Evolutionary conservation across 2,329 filamentous ascomycete species (phyloP).

Genomic region (Fusarium musae): DNA sequence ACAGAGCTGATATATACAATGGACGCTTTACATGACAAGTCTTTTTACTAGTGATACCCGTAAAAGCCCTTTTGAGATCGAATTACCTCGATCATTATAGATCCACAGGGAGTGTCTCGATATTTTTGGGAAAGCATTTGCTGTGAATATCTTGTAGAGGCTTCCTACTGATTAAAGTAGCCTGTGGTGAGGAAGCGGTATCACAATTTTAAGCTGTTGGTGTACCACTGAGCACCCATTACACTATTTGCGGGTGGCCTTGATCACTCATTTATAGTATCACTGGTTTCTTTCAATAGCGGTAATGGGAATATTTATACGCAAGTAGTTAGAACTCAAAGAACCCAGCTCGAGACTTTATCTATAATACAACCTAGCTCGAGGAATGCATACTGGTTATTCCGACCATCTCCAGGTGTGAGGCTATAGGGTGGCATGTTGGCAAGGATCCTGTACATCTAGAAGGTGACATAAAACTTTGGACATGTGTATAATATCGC

Average conservation of each 20-base stretch:
- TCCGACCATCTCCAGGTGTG: neutral
- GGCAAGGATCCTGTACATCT: neutral
- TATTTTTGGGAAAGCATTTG: neutral
- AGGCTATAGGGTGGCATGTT: neutral
- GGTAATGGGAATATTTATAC: neutral
- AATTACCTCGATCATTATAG: neutral
- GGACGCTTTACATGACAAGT: slow-evolving; percentile 1
- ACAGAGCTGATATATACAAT: neutral
- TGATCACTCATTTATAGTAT: neutral
- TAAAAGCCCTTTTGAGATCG: neutral
- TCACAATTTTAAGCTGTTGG: neutral
- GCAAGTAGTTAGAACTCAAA: neutral
- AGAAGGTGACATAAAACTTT: neutral
- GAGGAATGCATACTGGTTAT: neutral
- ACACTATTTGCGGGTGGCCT: neutral
- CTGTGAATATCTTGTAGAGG: neutral
- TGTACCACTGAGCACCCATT: neutral
- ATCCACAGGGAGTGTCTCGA: neutral
- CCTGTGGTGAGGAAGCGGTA: neutral
- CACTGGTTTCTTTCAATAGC: neutral
- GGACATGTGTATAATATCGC: neutral
- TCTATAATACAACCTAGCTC: neutral
- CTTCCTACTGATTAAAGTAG: neutral
- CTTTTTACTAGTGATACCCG: slow-evolving; percentile 32
- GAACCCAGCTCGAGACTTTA: neutral